Base-by-base conservation (phyloP, 805 yeast species). In the Yarrowia deformans region DNA sequence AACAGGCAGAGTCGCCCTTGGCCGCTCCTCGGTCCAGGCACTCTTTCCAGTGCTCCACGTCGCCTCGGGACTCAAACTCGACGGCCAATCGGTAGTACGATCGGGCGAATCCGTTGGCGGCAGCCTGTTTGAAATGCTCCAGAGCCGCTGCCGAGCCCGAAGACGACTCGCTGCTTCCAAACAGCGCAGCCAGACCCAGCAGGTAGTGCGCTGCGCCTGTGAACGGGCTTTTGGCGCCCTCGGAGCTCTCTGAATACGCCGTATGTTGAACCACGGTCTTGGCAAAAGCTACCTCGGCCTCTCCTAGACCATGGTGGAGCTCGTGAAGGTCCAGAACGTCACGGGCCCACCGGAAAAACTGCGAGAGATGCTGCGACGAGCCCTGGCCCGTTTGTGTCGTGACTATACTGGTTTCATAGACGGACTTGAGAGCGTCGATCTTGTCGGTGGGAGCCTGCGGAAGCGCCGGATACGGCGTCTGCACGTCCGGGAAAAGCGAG, bases 41-140 rank as follows among this genome's bases (percentile, higher is more conserved):
- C 16, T 73, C 72, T 14, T 78, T 69, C 3, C 81, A 81, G 32
- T 73, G 72, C 18, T 52, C 68, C n/a, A 67, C 50, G 49, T 78
- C 77, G 46, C 77, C 78, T 18, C 75, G 72, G 5, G 72, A 68
- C 66, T 80, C 82, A 39, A 77, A 76, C 16, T 74, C 73, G 8
- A 63, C 56, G 3, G 79, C 83, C 35, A 80, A 70, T 5, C 81
- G 73, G 69, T 79, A 81, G 72, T 76, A 75, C 0, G 81, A 80
- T 16, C 83, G 73, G 42, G 74, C 68, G 54, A 72, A 74, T 39
- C 79, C 78, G 39, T 68, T 69, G 39, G 75, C 73, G 16, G 79
- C 77, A 1, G 83, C 78, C n/a, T 56, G 69, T 19, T 76, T 70
- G 68, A 74, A 78, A 60, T 71, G 70, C 5, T 74, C 75, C 32